Evolutionary conservation across 495 filamentous ascomycete species (phyloP), one percentile per base, ranked within the genome.

Genomic region (Aspergillus bertholletiae): DNA sequence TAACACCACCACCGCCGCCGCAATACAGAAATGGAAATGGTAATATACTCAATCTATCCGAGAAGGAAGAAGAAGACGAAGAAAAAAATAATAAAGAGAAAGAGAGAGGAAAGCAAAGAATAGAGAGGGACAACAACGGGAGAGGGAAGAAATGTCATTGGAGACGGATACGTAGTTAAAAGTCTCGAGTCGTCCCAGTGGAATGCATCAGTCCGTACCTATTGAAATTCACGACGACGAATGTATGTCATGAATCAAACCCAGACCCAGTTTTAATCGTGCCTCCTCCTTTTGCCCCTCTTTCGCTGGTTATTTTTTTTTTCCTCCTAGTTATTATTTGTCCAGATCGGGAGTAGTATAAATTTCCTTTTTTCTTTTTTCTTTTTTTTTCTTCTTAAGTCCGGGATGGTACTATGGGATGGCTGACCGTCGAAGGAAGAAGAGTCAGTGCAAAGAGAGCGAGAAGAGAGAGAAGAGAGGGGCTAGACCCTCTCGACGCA

Each of bases 401-500:
- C 39, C 39, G 39, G 18, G 9, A 22, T 7, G 39, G 20, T 21
- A 17, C 22, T 43, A 43, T 43, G 39, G 39, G 21, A 21, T 28
- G 8, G 49, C 40, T 35, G 17, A 32, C 21, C 5, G 37, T 50
- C 18, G 20, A 47, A n/a, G 27, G 15, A 21, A 51, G 44, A 23
- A 61, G 61, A 60, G 58, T 57, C 60, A 69, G 63, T 3, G 12
- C 34, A 28, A 15, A n/a, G 34, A 37, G 8, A 37, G 13, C 2
- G 30, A 37, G 34, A 37, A 37, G 34, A 15, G 34, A n/a, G 7
- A n/a, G 17, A 27, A 20, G 26, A 54, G 48, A 30, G 63, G 63
- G 66, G 61, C 61, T 64, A 69, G 63, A 69, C 66, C 66, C 66
- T 69, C 63, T 63, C 57, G 49, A 57, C 59, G 63, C 59, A 65